Percentiles rank a stretch among this genome's conserved stretches.
Evolutionary conservation across 371 early-diverging fungal species (phyloP).

Genomic region (Mortierella sp.): DNA sequence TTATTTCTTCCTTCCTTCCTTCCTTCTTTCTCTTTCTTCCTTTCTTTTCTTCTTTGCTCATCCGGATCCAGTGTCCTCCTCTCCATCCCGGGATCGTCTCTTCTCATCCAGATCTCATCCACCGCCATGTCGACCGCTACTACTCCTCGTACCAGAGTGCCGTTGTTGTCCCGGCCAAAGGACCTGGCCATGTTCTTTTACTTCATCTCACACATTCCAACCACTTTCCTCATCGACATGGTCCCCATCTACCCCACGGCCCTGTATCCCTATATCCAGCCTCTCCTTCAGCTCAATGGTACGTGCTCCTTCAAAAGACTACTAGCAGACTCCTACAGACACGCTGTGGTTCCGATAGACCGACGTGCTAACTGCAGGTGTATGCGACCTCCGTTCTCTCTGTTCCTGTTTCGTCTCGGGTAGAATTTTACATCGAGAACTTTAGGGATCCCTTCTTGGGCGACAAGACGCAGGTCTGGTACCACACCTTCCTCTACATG

Average conservation of each 20-base stretch:
- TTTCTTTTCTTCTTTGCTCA: not conserved
- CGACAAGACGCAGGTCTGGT: constrained; percentile 38
- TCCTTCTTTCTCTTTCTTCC: not conserved
- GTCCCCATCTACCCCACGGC: constrained; percentile 45
- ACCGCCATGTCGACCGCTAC: not conserved
- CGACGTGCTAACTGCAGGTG: too few species aligned
- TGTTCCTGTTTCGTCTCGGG: not conserved
- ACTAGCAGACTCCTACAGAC: too few species aligned
- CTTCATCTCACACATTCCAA: constrained; percentile 40
- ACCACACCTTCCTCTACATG: constrained; percentile 48
- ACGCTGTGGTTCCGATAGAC: too few species aligned
- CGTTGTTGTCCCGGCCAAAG: constrained; percentile 44
- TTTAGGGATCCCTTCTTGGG: constrained; percentile 41
- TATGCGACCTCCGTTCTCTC: not conserved
- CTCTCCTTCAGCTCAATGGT: constrained; percentile 32
- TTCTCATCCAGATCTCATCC: constrained; percentile 2
- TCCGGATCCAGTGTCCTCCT: not conserved
- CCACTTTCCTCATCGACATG: constrained; percentile 31
- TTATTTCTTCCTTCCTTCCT: not conserved
- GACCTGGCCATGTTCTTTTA: constrained; percentile 49
- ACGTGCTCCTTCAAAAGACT: not conserved
- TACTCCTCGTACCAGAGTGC: constrained; percentile 18
- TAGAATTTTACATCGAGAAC: constrained; percentile 44
- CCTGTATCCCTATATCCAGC: constrained; percentile 29
- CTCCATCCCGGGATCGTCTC: not conserved